These are phyloP conservation scores for Monosporozyma siamensis DNA, from an alignment of 805 yeast species.

Conservation along the genomic window DNA sequence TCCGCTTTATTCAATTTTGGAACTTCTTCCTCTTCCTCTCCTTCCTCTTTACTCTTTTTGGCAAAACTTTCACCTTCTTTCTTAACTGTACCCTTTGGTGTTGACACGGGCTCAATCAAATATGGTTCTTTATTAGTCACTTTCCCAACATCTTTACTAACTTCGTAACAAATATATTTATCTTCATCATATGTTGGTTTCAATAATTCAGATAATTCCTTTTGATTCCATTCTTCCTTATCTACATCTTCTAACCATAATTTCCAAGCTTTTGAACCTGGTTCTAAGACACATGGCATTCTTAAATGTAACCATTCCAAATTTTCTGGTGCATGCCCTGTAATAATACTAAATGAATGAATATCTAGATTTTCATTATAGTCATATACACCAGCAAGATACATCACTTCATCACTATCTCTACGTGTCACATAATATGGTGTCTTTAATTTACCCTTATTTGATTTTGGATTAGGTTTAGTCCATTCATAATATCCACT, in stretches of 20 bases:
- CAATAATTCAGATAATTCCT: slow-evolving; percentile 34
- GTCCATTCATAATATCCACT: slow-evolving; percentile 86
- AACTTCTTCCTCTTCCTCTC: neutral
- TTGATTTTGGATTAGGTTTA: slow-evolving; percentile 4
- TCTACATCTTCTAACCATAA: slow-evolving; percentile 47
- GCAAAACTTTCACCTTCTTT: slow-evolving; percentile 5
- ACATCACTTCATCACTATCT: slow-evolving; percentile 39
- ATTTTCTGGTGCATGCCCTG: slow-evolving; percentile 57
- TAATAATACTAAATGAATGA: slow-evolving; percentile 58
- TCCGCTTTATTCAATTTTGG: slow-evolving; percentile 1
- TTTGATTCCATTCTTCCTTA: slow-evolving; percentile 32
- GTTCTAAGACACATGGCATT: slow-evolving; percentile 65
- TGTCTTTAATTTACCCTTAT: slow-evolving; percentile 31
- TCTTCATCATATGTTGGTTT: slow-evolving; percentile 29
- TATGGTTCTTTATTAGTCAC: slow-evolving; percentile 36
- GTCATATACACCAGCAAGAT: slow-evolving; percentile 52
- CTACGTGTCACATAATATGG: slow-evolving; percentile 61
- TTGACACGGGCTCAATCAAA: slow-evolving; percentile 23
- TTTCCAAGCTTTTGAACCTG: slow-evolving; percentile 48
- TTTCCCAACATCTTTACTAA: slow-evolving; percentile 56
- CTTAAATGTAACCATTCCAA: slow-evolving; percentile 64
- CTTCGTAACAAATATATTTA: slow-evolving; percentile 45
- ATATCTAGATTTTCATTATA: slow-evolving; percentile 16
- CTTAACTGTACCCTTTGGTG: neutral
- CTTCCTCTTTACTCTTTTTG: neutral